Percentiles rank a stretch among this genome's conserved stretches.
Evolutionary conservation across 2,329 filamentous ascomycete species (phyloP).

Genomic region (Elsinoe perseae): DNA sequence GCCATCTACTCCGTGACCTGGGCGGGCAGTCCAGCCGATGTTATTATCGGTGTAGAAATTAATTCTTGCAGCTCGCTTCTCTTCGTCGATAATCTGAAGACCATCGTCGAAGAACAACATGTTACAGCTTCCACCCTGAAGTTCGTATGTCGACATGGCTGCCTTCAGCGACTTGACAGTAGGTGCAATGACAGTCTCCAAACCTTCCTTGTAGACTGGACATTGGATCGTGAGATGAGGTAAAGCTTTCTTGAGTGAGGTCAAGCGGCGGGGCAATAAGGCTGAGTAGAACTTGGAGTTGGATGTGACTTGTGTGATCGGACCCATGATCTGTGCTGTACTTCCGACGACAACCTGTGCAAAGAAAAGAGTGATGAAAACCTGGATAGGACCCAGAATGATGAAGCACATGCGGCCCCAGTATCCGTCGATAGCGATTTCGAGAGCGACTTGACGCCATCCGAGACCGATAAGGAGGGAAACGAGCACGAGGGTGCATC

Average conservation of each 20-base stretch:
- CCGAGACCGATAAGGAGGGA: constrained; percentile 60
- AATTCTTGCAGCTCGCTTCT: constrained; percentile 38
- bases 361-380: constrained; percentile 79
- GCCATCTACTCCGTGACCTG: constrained; percentile 43
- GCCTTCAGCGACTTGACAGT: constrained; percentile 72
- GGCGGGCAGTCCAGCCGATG: constrained; percentile 46
- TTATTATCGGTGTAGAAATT: constrained; percentile 45
- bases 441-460: constrained; percentile 60
- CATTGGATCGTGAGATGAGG: constrained; percentile 72
- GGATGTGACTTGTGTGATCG: constrained; percentile 60
- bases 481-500: constrained; percentile 58
- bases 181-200: constrained; percentile 64
- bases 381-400: constrained; percentile 59
- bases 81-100: constrained; percentile 54
- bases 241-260: constrained; percentile 39
- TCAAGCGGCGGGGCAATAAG: constrained; percentile 54
- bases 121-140: constrained; percentile 67
- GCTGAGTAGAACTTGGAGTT: constrained; percentile 83
- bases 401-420: constrained; percentile 59
- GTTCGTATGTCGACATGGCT: constrained; percentile 67
- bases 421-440: constrained; percentile 56
- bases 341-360: constrained; percentile 70
- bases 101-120: constrained; percentile 70
- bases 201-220: constrained; percentile 80
- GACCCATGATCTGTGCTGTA: constrained; percentile 67